Evolutionary conservation across 2,329 filamentous ascomycete genomes (phyloP), one percentile per base, ranked within the genome.

Genomic region (Stemphylium beticola): DNA sequence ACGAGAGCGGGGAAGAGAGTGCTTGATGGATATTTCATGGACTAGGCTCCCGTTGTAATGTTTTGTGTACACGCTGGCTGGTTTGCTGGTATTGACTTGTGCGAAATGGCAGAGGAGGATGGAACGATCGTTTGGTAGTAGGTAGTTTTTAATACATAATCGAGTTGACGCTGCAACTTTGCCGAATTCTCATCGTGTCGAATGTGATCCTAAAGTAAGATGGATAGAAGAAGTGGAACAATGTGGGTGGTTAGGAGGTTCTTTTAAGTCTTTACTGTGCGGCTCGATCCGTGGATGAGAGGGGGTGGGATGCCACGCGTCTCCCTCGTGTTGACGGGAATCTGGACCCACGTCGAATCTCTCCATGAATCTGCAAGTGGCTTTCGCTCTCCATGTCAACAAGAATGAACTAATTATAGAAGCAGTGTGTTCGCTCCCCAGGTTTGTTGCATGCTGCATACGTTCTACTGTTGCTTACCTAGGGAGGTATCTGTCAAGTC

Each of bases 21-120:
- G 39, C 53, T 58, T 42, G 43, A 24, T 32, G 43, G 22, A 15
- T 37, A 2, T 48, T 36, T 15, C 9, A 32, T 36, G 37, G 17
- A 43, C 45, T 57, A 49, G 55, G 55, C 26, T 65, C 48, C 43
- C 53, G 61, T 56, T 53, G 56, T 61, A 65, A 64, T 63, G 57
- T 64, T 58, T 61, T 48, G 18, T 29, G 38, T 49, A 46, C 26
- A 33, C 39, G 47, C 42, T 42, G 18, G 53, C 31, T 47, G 43
- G 52, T 34, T 52, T 53, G 49, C 52, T 42, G 33, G 43, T 32
- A 34, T 22, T 7, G 48, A n/a, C 39, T 34, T 39, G 40, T 33
- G 24, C 20, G 18, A 32, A 8, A 45, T 10, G 26, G 26, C 26
- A 29, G 26, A 29, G 26, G 9, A 29, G 26, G 26, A 4, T 29